phyloP scores from a whole-genome alignment of 176 grass and related monocot species.

The Musa troglodytarum region DNA sequence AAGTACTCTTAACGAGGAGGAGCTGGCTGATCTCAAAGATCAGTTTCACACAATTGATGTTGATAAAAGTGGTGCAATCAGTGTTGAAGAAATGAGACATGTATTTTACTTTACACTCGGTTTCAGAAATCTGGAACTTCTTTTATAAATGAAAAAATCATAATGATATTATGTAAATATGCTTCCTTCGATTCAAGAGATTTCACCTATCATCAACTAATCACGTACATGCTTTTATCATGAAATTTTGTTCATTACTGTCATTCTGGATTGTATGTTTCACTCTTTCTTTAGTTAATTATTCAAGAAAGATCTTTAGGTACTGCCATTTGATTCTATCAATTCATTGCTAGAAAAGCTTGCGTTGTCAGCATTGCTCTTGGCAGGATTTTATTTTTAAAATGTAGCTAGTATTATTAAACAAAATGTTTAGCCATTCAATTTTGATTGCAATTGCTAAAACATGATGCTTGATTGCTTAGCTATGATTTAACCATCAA shows the following conservation, averaged over 20 bases:
- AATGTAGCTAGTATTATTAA: too few relatives aligned
- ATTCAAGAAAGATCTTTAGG: too few relatives aligned
- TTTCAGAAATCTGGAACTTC: background rate
- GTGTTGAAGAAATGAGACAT: slow-evolving; percentile 83
- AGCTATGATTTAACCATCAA: too few relatives aligned
- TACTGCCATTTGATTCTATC: too few relatives aligned
- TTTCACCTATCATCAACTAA: background rate
- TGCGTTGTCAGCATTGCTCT: too few relatives aligned
- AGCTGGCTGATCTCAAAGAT: slow-evolving; percentile 70
- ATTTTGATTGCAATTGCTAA: too few relatives aligned
- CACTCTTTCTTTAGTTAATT: too few relatives aligned
- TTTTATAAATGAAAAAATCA: background rate
- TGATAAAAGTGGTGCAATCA: slow-evolving; percentile 86
- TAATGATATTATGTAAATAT: slow-evolving; percentile 12
- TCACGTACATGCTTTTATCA: background rate
- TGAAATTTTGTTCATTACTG: slow-evolving; percentile 8
- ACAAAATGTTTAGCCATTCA: too few relatives aligned
- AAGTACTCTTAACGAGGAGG: slow-evolving; percentile 67
- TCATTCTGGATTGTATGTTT: background rate
- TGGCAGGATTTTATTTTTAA: too few relatives aligned
- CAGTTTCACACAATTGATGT: slow-evolving; percentile 93
- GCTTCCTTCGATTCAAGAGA: too few relatives aligned
- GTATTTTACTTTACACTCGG: slow-evolving; percentile 25
- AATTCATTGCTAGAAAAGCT: too few relatives aligned
- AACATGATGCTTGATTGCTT: too few relatives aligned